Evolutionary conservation across 306 rosid species (phyloP).

Genomic region (Trifolium repens): DNA sequence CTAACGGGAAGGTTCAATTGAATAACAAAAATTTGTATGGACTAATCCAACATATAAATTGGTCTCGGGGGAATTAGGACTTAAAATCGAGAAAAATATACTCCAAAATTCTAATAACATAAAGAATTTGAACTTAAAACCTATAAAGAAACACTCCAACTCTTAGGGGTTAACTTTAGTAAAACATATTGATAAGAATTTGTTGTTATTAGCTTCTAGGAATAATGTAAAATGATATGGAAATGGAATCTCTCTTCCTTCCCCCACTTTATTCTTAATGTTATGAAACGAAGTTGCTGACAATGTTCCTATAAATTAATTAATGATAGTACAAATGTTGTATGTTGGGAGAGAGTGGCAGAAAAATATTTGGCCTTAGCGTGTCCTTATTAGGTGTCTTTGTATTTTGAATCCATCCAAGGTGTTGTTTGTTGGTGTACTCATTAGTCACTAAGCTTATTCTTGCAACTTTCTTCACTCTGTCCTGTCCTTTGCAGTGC

Average conservation of each 20-base stretch:
- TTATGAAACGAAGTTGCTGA: neutral
- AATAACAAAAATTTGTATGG: too few species aligned
- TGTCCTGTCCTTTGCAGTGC: constrained; percentile 21
- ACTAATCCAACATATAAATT: too few species aligned
- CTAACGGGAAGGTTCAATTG: too few species aligned
- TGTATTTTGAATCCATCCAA: neutral
- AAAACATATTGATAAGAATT: too few species aligned
- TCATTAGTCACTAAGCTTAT: constrained; percentile 30
- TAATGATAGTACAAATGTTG: constrained; percentile 11
- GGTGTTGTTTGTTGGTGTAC: constrained; percentile 29
- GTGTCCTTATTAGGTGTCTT: constrained; percentile 53
- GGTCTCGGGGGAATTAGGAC: too few species aligned
- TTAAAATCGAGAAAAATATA: too few species aligned
- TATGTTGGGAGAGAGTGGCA: neutral
- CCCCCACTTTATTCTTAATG: neutral
- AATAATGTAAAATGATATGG: neutral
- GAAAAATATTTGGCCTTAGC: neutral
- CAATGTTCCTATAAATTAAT: constrained; percentile 20
- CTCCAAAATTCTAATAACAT: too few species aligned
- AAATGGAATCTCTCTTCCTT: neutral
- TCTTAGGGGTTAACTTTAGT: too few species aligned
- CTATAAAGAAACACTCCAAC: too few species aligned
- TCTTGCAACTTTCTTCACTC: constrained; percentile 33
- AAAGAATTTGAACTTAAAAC: too few species aligned
- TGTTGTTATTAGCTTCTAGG: too few species aligned